Evolutionary conservation across 2,329 filamentous ascomycete species (phyloP).

Genomic region (Phoma sp.): DNA sequence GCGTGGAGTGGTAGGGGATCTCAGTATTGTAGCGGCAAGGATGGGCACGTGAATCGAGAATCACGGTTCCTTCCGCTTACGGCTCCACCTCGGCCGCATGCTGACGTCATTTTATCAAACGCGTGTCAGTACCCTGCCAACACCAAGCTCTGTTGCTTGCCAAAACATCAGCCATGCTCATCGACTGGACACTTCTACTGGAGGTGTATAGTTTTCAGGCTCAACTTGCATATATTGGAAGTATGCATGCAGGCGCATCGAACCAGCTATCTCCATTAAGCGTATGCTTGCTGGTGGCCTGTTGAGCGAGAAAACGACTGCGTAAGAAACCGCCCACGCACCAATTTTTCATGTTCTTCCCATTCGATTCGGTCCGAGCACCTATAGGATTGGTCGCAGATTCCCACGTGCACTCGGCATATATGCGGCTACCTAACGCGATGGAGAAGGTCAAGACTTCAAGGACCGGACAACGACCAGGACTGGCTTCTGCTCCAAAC

Average conservation of each 20-base stretch:
- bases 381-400: conserved; percentile 3
- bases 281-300: background rate
- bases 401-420: conserved; percentile 18
- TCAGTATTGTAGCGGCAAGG: background rate
- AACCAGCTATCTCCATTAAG: background rate
- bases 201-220: background rate
- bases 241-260: background rate
- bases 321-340: background rate
- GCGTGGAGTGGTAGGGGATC: too few species aligned
- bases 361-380: background rate
- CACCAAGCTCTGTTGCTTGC: conserved; percentile 1
- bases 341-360: background rate
- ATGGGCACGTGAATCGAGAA: background rate
- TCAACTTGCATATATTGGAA: background rate
- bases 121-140: conserved; percentile 4
- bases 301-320: background rate
- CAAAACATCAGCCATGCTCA: background rate
- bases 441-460: conserved; percentile 32
- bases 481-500: conserved; percentile 15
- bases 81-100: background rate
- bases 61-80: conserved; percentile 13
- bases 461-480: conserved; percentile 17
- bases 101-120: conserved; percentile 2
- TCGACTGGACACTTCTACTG: background rate
- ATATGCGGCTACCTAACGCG: conserved; percentile 21